Evolutionary conservation across 257 asterid species (phyloP).

Genomic region (Thymus mandschuricus): DNA sequence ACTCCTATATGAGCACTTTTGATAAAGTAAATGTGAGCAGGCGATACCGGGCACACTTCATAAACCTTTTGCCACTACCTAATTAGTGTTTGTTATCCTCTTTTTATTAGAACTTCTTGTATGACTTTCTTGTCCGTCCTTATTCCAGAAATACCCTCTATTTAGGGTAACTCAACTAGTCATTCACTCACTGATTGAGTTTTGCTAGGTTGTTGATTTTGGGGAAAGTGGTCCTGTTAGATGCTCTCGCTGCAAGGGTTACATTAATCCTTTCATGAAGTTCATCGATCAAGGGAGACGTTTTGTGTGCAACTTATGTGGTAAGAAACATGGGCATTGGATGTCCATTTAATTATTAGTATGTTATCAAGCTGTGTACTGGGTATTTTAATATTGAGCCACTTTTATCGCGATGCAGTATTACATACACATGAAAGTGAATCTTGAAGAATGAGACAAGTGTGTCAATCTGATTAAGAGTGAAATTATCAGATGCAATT

Average conservation of each 20-base stretch:
- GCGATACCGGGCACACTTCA: slow-evolving; percentile 2
- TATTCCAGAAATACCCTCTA: slow-evolving; percentile 20
- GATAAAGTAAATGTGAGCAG: background rate
- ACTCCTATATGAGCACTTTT: background rate
- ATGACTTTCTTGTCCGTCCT: background rate
- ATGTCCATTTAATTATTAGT: slow-evolving; percentile 6
- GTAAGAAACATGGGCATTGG: slow-evolving; percentile 48
- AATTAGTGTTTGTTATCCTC: slow-evolving; percentile 2
- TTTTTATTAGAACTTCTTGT: slow-evolving; percentile 18
- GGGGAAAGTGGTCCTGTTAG: slow-evolving; percentile 98
- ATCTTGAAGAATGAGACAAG: slow-evolving; percentile 9
- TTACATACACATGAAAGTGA: slow-evolving; percentile 1
- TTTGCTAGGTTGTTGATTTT: slow-evolving; percentile 84
- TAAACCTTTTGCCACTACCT: background rate
- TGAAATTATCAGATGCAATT: slow-evolving; percentile 4
- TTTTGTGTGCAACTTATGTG: slow-evolving; percentile 92
- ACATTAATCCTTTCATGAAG: slow-evolving; percentile 93
- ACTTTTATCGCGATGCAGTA: background rate
- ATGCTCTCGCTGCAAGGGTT: slow-evolving; percentile 98
- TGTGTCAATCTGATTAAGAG: slow-evolving; percentile 4
- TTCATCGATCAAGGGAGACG: slow-evolving; percentile 91
- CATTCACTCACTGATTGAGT: slow-evolving; percentile 13
- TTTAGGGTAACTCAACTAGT: slow-evolving; percentile 2
- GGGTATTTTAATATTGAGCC: background rate
- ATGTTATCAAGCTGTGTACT: slow-evolving; percentile 9